Evolutionary conservation across 768 basidiomycete genomes (phyloP), one percentile per base, ranked within the genome.

Genomic region (Clitopilus passeckerianus): DNA sequence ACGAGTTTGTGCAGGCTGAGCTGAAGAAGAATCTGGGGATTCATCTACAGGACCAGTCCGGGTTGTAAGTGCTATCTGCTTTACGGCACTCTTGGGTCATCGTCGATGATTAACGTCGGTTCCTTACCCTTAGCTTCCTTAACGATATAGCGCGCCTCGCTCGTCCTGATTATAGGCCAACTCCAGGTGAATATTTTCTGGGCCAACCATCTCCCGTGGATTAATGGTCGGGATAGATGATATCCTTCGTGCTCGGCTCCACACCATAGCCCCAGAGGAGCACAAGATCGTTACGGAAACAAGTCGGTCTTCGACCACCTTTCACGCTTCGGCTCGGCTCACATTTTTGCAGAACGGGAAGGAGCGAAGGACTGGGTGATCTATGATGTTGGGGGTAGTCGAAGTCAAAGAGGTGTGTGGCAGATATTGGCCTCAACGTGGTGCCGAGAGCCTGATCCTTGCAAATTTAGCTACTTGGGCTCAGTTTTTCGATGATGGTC

Each of bases 401-500:
- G 80, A 33, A 77, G 78, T 57, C 82, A 86, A 65, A 71, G 85
- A 71, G 81, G 85, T 84, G 62, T 55, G 74, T 30, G 27, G 27
- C 27, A 30, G 27, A 63, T 44, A 24, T 54, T 44, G 46, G 20
- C 16, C 18, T 43, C 9, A 0, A 52, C 37, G 35, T 34, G 35
- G 52, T 15, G 14, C 20, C 18, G 15, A 50, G 22, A 50, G 56
- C 20, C 54, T 57, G 34, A 59, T 60, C 53, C 23, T 41, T n/a
- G 46, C 5, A 14, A 20, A 46, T n/a, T 18, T 57, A 86, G 86
- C 81, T 58, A 80, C 80, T 5, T 88, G 87, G 87, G 83, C 82
- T 0, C 85, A 86, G 24, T 89, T 83, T 67, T 87, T 89, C 59
- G 86, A 89, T 58, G 81, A 87, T 66, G 82, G 85, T 86, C 55